phyloP scores from a whole-genome alignment of 228 moss, liverwort and hornwort genomes.

The Sphagnum fallax region DNA sequence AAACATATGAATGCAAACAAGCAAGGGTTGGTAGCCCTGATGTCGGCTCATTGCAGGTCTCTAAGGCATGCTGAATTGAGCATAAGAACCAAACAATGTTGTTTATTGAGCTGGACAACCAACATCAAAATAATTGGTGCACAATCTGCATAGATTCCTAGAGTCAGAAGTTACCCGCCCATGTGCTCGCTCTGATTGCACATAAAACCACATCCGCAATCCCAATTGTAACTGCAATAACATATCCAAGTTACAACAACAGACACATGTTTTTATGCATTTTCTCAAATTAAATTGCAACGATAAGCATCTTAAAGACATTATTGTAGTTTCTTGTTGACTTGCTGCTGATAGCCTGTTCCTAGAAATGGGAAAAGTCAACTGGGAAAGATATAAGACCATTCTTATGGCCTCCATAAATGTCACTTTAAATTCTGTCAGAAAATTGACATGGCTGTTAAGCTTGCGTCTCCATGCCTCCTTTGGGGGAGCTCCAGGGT shows the following conservation, averaged over 20 bases:
- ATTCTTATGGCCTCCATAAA: conserved; percentile 83
- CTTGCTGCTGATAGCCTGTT: too few species aligned
- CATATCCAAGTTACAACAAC: background rate
- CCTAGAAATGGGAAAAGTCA: background rate
- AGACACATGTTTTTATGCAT: too few species aligned
- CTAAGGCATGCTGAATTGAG: too few species aligned
- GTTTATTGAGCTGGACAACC: too few species aligned
- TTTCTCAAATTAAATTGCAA: background rate
- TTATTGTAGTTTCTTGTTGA: too few species aligned
- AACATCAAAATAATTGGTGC: background rate
- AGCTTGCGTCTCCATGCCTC: conserved; percentile 96
- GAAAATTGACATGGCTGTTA: conserved; percentile 61
- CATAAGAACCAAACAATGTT: too few species aligned
- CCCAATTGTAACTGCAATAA: conserved; percentile 35
- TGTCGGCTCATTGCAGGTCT: too few species aligned
- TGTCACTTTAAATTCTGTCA: conserved; percentile 92
- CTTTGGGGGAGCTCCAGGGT: conserved; percentile 75
- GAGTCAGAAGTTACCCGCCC: conserved; percentile 26
- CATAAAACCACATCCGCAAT: conserved; percentile 63
- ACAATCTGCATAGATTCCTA: too few species aligned
- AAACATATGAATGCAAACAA: too few species aligned
- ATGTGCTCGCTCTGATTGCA: conserved; percentile 50
- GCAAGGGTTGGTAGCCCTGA: too few species aligned
- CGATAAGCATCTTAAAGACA: background rate
- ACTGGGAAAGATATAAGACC: conserved; percentile 22